Conservation (phyloP, 805 yeast genomes). For the Zygosaccharomyces lentus region DNA sequence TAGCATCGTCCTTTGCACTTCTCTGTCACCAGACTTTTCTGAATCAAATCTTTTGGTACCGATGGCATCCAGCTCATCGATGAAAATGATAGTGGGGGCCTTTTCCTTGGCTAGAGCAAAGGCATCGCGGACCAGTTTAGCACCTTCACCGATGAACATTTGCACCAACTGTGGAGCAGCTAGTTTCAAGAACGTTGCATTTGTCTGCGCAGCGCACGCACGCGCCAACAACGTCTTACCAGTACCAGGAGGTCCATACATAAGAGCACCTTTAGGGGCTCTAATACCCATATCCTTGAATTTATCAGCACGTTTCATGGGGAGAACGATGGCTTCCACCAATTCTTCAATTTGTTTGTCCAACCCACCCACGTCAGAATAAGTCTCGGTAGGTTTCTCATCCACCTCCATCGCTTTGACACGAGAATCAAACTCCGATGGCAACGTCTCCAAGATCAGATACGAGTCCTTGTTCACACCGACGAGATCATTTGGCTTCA, state of each 20-base stretch:
- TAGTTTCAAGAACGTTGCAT: slow-evolving; percentile 91
- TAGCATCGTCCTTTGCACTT: slow-evolving; percentile 98
- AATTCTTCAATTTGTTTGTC: slow-evolving; percentile 98
- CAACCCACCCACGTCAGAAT: slow-evolving; percentile 95
- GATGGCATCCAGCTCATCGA: slow-evolving; percentile 97
- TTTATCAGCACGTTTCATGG: slow-evolving; percentile 97
- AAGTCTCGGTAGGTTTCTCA: slow-evolving; percentile 96
- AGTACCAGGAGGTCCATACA: slow-evolving; percentile 99
- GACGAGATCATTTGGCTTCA: slow-evolving; percentile 95
- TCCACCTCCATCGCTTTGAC: slow-evolving; percentile 99
- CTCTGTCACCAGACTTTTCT: slow-evolving; percentile 95
- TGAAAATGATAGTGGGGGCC: slow-evolving; percentile 96
- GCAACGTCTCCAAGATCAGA: slow-evolving; percentile 85
- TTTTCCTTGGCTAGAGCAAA: slow-evolving; percentile 96
- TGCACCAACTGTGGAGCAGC: slow-evolving; percentile 99
- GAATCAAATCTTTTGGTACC: slow-evolving; percentile 98
- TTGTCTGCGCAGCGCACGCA: slow-evolving; percentile 98
- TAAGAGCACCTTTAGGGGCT: slow-evolving; percentile 96
- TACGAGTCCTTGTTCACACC: slow-evolving; percentile 98
- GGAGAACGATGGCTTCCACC: slow-evolving; percentile 96
- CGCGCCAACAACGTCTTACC: slow-evolving; percentile 96
- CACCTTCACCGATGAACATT: slow-evolving; percentile 99
- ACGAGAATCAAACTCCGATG: slow-evolving; percentile 95
- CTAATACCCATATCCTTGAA: slow-evolving; percentile 91
- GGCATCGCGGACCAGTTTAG: slow-evolving; percentile 94